Evolutionary conservation across 208 protist species (phyloP), one percentile per base, ranked within the genome.

Genomic region (Crithidia mellificae): DNA sequence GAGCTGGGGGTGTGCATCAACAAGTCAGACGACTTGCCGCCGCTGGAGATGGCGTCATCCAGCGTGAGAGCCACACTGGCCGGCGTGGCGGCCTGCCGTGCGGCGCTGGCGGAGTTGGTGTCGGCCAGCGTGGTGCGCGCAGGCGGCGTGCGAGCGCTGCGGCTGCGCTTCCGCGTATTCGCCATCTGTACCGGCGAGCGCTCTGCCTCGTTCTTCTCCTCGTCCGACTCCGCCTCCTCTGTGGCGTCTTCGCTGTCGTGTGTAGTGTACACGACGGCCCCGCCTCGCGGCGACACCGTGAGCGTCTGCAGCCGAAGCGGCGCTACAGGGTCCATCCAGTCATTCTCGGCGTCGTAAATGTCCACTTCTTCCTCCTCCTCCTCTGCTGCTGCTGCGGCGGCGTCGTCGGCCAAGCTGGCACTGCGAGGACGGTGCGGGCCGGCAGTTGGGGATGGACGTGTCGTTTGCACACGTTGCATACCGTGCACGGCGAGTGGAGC

Each of bases 281-380:
- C 70, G 6, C 20, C 38, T 30, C 63, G 70, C 36, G 70, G 70
- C 15, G 70, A 76, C 1, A 76, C 63, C 12, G 70, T 76, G 27
- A 76, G 69, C 7, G 70, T 76, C 1, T 70, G 63, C 15, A 54
- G 63, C 30, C 63, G 70, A 27, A 76, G 70, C 47, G 70, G 56
- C 56, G 69, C 63, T 1, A 70, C 56, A n/a, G 70, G 70, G 56
- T 76, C 70, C 70, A 76, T 76, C 70, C 70, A 76, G 56, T 76
- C 70, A 29, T 76, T 76, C 39, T 57, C 8, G 14, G 70, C 8
- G 52, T 69, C 70, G 36, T 70, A 62, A 30, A 76, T 19, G 19
- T 69, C 59, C 6, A 15, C 52, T 12, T 63, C 24, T 24, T 63
- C 55, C 24, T 65, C 55, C 29, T 67, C 59, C 22, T 30, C 54